Percentiles rank a stretch among this genome's conserved stretches.
Evolutionary conservation across 2,329 filamentous ascomycete species (phyloP).

Genomic region (Laburnicola sp.): DNA sequence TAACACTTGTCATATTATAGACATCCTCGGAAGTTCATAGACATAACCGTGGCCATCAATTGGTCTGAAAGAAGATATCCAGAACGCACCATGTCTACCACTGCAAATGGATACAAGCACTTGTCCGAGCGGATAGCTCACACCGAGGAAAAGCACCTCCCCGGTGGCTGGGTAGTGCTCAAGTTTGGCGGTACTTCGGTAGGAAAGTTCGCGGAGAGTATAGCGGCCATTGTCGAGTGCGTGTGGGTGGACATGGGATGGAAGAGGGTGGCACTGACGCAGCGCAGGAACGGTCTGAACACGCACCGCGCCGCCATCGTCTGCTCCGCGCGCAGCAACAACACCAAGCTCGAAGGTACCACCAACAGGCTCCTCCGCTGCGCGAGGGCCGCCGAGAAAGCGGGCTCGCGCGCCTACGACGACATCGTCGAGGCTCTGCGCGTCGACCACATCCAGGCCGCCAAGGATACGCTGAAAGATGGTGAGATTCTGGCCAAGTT

Average conservation of each 20-base stretch:
- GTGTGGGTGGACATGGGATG: not conserved
- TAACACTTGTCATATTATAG: not conserved
- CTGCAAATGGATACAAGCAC: conserved; percentile 39
- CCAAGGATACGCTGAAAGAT: conserved; percentile 53
- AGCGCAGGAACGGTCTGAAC: conserved; percentile 59
- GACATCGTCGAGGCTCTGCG: conserved; percentile 79
- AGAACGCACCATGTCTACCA: conserved; percentile 27
- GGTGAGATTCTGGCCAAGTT: conserved; percentile 57
- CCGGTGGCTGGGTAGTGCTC: conserved; percentile 77
- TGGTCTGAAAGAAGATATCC: not conserved
- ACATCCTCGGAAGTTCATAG: not conserved
- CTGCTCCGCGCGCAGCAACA: conserved; percentile 91
- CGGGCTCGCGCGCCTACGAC: conserved; percentile 61
- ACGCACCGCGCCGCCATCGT: conserved; percentile 84
- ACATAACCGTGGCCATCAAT: not conserved
- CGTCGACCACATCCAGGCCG: conserved; percentile 77
- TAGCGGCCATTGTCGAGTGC: conserved; percentile 65
- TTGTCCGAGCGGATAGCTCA: conserved; percentile 46
- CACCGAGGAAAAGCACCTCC: conserved; percentile 52
- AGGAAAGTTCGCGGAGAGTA: conserved; percentile 78
- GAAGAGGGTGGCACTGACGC: conserved; percentile 33
- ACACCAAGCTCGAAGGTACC: conserved; percentile 91
- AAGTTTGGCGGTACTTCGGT: conserved; percentile 96
- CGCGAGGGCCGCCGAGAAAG: conserved; percentile 51
- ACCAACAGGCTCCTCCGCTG: conserved; percentile 69